A percentile compares a stretch with the other conserved stretches of the same genome.
Evolutionary conservation across 2,329 filamentous ascomycete species (phyloP).

Genomic region (Aureobasidium mangrovei): DNA sequence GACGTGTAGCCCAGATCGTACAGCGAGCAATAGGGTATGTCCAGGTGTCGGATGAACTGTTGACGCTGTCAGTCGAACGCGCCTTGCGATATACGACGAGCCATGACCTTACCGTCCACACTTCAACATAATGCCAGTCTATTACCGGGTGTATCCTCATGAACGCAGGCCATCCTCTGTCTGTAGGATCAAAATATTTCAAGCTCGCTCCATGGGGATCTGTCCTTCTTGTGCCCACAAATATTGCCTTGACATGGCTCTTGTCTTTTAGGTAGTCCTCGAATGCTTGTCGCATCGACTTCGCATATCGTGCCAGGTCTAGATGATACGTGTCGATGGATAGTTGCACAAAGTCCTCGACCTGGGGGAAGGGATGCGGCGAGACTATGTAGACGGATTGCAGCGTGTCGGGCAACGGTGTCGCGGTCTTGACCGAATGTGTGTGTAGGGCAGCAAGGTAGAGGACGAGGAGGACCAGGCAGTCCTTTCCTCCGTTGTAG

Average conservation of each 20-base stretch:
- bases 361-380: constrained; percentile 71
- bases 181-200: constrained; percentile 77
- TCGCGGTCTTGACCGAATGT: constrained; percentile 18
- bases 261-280: constrained; percentile 62
- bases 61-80: constrained; percentile 4
- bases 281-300: constrained; percentile 76
- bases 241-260: constrained; percentile 62
- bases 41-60: constrained; percentile 69
- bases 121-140: constrained; percentile 93
- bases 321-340: constrained; percentile 65
- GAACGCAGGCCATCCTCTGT: constrained; percentile 81
- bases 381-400: constrained; percentile 87
- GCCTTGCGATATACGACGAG: neutral
- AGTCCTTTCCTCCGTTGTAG: constrained; percentile 98
- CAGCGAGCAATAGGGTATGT: constrained; percentile 73
- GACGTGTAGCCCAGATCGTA: constrained; percentile 89
- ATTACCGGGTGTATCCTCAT: constrained; percentile 93
- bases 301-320: constrained; percentile 61
- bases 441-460: constrained; percentile 59
- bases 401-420: constrained; percentile 36
- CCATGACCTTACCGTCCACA: constrained; percentile 67
- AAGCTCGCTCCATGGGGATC: constrained; percentile 80
- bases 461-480: constrained; percentile 80
- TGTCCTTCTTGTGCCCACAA: constrained; percentile 80
- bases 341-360: constrained; percentile 70